phyloP scores from a whole-genome alignment of 140 eudicot species.

The Stevia rebaudiana region DNA sequence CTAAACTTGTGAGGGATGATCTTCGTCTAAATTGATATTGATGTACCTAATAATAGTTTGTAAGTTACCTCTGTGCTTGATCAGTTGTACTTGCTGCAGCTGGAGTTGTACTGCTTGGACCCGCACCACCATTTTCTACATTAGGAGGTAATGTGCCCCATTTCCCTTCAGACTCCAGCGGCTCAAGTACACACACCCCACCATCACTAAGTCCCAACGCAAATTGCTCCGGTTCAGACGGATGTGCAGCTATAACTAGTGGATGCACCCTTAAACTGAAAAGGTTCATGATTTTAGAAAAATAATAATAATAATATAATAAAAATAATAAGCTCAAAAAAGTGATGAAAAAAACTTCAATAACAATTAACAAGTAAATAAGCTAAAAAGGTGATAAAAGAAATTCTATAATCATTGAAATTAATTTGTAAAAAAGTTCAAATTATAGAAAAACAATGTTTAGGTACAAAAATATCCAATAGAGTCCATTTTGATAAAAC shows the following conservation, averaged over 20 bases:
- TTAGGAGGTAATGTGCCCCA: constrained; percentile 67
- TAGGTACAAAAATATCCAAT: background rate
- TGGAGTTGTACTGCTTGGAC: constrained; percentile 42
- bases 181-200: constrained; percentile 59
- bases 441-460: background rate
- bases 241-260: constrained; percentile 68
- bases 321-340: too few species aligned
- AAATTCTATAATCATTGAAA: background rate
- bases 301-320: too few species aligned
- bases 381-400: background rate
- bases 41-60: constrained; percentile 18
- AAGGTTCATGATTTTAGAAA: constrained; percentile 4
- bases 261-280: constrained; percentile 52
- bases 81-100: constrained; percentile 42
- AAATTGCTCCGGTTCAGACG: constrained; percentile 62
- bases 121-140: constrained; percentile 49
- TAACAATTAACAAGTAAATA: background rate
- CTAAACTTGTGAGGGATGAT: constrained; percentile 10
- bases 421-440: background rate
- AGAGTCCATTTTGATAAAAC: background rate
- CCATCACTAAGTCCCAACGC: constrained; percentile 72
- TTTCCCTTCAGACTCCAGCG: constrained; percentile 66
- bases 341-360: too few species aligned
- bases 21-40: constrained; percentile 17
- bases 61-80: constrained; percentile 46